Base-by-base conservation (phyloP, 345 rosid species). In the Acer yangbiense region DNA sequence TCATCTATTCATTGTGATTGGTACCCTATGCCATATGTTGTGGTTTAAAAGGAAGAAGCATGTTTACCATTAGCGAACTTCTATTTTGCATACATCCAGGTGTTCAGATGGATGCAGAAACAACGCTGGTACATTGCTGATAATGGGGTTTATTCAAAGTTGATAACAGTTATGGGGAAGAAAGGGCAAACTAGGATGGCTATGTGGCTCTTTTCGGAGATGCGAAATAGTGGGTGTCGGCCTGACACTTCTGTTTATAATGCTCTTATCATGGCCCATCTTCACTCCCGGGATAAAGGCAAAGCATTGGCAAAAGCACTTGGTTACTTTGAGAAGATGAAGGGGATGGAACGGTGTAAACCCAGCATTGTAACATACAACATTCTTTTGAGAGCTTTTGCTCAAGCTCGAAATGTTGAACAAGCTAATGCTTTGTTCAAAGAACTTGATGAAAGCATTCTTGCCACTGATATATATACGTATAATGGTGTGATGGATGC, bases 31-130 rank as follows among this genome's bases (percentile, higher is more conserved):
- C 46, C 11, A 43, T 43, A 43, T 43, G 46, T 43, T 43, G 46
- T 43, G 46, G 46, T n/a, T 57, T 57, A 8, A 13, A 57, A 17
- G 62, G 62, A 57, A 17, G 23, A 20, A n/a, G 23, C 62, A 57
- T 1, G 6, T 9, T 43, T 57, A 21, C 21, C 20, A 20, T 54
- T 65, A 23, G 10, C 32, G 14, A 20, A 32, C 17, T 57, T 44
- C 39, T 61, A 27, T 74, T 41, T 21, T 61, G 48, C 71, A 21
- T 18, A 27, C 58, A 12, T 77, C 46, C 81, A 93, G 98, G 98
- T 93, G 73, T 95, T 93, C 87, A 93, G 98, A 78, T 95, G 98
- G 98, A 95, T 95, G 98, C 98, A 95, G 87, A 95, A 88, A 78
- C 98, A 92, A 63, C 83, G 94, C 0, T 95, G 98, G 98, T 95